Evolutionary conservation across 2,329 filamentous ascomycete genomes (phyloP).

Genomic region (Phoma sp.): DNA sequence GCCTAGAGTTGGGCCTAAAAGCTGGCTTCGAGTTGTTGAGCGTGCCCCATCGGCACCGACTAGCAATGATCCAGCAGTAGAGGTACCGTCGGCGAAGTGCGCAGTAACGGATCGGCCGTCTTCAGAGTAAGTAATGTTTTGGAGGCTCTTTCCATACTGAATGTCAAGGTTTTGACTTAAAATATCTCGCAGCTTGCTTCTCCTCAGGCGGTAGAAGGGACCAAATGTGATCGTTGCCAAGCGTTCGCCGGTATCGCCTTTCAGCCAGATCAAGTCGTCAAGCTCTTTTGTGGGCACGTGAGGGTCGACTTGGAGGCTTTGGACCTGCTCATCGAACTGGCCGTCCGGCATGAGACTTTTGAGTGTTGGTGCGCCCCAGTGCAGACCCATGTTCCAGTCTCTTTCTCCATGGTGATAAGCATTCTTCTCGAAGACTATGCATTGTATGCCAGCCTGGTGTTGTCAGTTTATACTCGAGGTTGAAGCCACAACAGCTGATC

Average conservation of each 20-base stretch:
- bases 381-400: constrained; percentile 71
- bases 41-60: constrained; percentile 49
- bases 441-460: constrained; percentile 47
- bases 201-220: constrained; percentile 46
- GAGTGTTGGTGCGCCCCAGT: constrained; percentile 66
- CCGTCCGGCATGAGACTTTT: constrained; percentile 60
- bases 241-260: constrained; percentile 46
- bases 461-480: constrained; percentile 10
- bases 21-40: constrained; percentile 38
- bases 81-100: constrained; percentile 44
- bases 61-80: constrained; percentile 40
- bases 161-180: constrained; percentile 41
- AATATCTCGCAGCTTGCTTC: constrained; percentile 45
- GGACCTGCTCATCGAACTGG: constrained; percentile 59
- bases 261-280: constrained; percentile 45
- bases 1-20: constrained; percentile 36
- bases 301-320: constrained; percentile 61
- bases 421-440: constrained; percentile 66
- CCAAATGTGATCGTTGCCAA: constrained; percentile 44
- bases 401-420: constrained; percentile 54
- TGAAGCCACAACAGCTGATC: neutral
- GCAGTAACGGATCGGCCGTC: constrained; percentile 45
- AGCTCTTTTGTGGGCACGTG: constrained; percentile 47
- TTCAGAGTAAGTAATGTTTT: constrained; percentile 42
- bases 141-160: constrained; percentile 50